Percentiles rank a stretch among this genome's conserved stretches.
Evolutionary conservation across 2,329 filamentous ascomycete genomes (phyloP).

Genomic region (Trichophyton verrucosum): DNA sequence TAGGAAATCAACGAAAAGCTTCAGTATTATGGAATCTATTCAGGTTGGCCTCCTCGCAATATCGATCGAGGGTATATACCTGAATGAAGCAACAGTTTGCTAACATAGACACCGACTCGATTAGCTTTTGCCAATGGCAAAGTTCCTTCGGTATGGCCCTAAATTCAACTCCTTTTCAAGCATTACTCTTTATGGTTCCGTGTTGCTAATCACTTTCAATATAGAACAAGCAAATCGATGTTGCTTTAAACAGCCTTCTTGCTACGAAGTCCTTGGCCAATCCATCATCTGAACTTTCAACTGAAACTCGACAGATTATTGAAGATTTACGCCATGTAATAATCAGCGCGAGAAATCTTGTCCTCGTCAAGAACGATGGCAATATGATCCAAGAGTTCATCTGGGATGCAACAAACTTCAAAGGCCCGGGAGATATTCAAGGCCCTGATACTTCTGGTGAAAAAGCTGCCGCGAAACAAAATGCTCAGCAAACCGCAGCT

Average conservation of each 20-base stretch:
- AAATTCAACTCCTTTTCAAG: not conserved
- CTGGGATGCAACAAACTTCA: constrained; percentile 75
- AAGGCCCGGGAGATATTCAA: constrained; percentile 45
- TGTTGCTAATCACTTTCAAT: not conserved
- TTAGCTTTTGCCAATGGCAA: constrained; percentile 78
- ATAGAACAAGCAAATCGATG: constrained; percentile 88
- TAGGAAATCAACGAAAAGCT: constrained; percentile 81
- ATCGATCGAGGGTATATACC: not conserved
- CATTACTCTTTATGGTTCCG: not conserved
- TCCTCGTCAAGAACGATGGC: constrained; percentile 89
- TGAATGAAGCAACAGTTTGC: not conserved
- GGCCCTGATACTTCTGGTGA: constrained; percentile 55
- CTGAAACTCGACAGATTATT: constrained; percentile 69
- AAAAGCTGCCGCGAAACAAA: constrained; percentile 66
- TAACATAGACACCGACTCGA: not conserved
- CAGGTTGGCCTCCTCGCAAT: constrained; percentile 32
- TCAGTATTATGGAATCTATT: constrained; percentile 81
- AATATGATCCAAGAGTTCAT: constrained; percentile 94
- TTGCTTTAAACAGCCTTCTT: constrained; percentile 81
- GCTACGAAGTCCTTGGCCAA: constrained; percentile 55
- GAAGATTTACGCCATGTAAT: constrained; percentile 68
- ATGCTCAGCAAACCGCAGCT: constrained; percentile 70
- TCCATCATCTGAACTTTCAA: constrained; percentile 65
- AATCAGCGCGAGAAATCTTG: constrained; percentile 66
- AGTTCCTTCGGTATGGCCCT: constrained; percentile 61